phyloP scores from a whole-genome alignment of 805 yeast species.

The Zygosaccharomyces siamensis region DNA sequence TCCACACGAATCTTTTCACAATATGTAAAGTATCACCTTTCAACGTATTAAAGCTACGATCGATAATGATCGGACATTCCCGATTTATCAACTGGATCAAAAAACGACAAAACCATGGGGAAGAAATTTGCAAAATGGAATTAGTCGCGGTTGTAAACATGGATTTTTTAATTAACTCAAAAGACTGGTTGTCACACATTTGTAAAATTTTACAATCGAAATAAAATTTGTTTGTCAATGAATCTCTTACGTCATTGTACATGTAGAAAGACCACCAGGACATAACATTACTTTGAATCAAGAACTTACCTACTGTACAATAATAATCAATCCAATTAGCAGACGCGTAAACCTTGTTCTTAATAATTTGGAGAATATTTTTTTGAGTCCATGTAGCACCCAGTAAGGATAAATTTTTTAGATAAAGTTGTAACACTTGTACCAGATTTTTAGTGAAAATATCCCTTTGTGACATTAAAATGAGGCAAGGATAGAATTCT shows the following conservation, averaged over 20 bases:
- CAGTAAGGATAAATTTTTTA: conserved; percentile 11
- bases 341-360: conserved; percentile 14
- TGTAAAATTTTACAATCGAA: conserved; percentile 20
- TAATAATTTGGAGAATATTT: conserved; percentile 21
- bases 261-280: conserved; percentile 34
- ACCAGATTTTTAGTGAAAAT: not conserved
- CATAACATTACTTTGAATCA: conserved; percentile 18
- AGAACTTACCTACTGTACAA: conserved; percentile 23
- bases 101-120: conserved; percentile 12
- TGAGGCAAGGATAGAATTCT: conserved; percentile 15
- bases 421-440: conserved; percentile 10
- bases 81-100: conserved; percentile 18
- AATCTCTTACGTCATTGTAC: conserved; percentile 21
- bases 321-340: conserved; percentile 23
- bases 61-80: conserved; percentile 12
- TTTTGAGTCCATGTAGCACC: conserved; percentile 24
- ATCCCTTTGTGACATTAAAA: conserved; percentile 8
- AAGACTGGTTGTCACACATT: conserved; percentile 25
- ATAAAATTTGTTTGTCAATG: conserved; percentile 11
- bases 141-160: conserved; percentile 19
- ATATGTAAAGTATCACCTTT: conserved; percentile 7
- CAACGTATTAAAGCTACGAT: not conserved
- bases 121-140: conserved; percentile 10
- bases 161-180: conserved; percentile 17
- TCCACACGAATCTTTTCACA: conserved; percentile 15